These are phyloP conservation scores for Fagopyrum homotropicum DNA, from an alignment of 148 eudicot species.

Conservation along the genomic window DNA sequence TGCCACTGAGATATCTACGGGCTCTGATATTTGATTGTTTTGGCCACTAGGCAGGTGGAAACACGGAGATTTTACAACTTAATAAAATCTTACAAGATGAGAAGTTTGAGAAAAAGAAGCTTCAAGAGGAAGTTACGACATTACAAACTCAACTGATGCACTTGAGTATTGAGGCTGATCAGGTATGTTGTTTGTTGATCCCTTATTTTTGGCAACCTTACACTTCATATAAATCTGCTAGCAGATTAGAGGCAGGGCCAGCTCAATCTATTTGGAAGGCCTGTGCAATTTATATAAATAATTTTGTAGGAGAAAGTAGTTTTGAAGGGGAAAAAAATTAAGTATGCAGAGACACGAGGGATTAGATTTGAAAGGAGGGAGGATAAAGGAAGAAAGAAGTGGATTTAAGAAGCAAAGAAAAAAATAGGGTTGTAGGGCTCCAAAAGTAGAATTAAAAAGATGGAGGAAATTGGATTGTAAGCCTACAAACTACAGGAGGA, in stretches of 20 bases:
- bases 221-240: neutral
- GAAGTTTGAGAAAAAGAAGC: constrained; percentile 55
- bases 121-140: constrained; percentile 67
- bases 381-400: too few relatives aligned
- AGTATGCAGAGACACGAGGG: too few relatives aligned
- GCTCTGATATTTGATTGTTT: constrained; percentile 15
- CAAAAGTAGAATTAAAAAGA: too few relatives aligned
- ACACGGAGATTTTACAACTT: constrained; percentile 46
- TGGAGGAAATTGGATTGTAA: too few relatives aligned
- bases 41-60: constrained; percentile 62
- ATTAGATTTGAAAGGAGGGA: too few relatives aligned
- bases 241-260: neutral
- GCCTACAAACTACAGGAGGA: too few relatives aligned
- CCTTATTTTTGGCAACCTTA: neutral
- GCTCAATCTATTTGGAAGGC: too few relatives aligned
- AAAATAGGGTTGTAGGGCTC: too few relatives aligned
- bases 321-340: too few relatives aligned
- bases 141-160: constrained; percentile 69
- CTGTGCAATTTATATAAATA: too few relatives aligned
- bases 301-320: too few relatives aligned
- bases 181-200: constrained; percentile 33
- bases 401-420: too few relatives aligned
- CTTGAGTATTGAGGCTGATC: constrained; percentile 60
- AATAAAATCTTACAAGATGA: constrained; percentile 72
- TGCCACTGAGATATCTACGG: neutral